A percentile compares a stretch with the other conserved stretches of the same genome.
phyloP scores from a whole-genome alignment of 768 basidiomycete species.

The Suillus luteus region DNA sequence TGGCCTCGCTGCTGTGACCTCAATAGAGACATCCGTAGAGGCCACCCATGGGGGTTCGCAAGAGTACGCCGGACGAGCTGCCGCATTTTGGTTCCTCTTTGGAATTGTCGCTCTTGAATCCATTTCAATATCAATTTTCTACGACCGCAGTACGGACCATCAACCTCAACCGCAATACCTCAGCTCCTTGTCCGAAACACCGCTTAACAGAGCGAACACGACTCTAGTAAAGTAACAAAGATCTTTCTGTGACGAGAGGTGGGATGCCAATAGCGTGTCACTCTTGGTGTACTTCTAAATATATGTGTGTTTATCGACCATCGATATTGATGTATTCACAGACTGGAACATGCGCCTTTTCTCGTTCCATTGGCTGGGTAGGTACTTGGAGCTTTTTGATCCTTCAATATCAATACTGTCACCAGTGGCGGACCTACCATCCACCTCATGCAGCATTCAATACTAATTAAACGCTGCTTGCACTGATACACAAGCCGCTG shows the following conservation, averaged over 20 bases:
- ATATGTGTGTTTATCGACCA: too few species aligned
- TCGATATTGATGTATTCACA: neutral
- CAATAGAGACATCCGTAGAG: constrained; percentile 51
- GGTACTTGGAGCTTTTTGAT: neutral
- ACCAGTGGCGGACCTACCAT: neutral
- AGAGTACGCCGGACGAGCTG: constrained; percentile 43
- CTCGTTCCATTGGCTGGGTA: neutral
- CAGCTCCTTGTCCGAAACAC: neutral
- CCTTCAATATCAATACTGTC: neutral
- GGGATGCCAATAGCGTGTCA: too few species aligned
- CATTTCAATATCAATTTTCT: constrained; percentile 37
- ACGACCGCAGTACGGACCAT: constrained; percentile 24
- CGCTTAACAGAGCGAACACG: too few species aligned
- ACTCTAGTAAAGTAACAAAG: too few species aligned
- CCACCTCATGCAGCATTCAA: neutral
- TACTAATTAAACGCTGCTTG: neutral
- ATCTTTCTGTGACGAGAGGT: too few species aligned
- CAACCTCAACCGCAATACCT: constrained; percentile 3
- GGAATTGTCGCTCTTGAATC: constrained; percentile 38
- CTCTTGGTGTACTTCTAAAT: too few species aligned
- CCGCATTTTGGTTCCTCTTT: constrained; percentile 46
- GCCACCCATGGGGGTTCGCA: constrained; percentile 30
- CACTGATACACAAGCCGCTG: neutral
- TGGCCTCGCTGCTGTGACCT: constrained; percentile 49
- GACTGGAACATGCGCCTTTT: neutral